These are phyloP conservation scores for Saccharomyces kudriavzevii DNA, from an alignment of 805 yeast genomes.

Conservation along the genomic window DNA sequence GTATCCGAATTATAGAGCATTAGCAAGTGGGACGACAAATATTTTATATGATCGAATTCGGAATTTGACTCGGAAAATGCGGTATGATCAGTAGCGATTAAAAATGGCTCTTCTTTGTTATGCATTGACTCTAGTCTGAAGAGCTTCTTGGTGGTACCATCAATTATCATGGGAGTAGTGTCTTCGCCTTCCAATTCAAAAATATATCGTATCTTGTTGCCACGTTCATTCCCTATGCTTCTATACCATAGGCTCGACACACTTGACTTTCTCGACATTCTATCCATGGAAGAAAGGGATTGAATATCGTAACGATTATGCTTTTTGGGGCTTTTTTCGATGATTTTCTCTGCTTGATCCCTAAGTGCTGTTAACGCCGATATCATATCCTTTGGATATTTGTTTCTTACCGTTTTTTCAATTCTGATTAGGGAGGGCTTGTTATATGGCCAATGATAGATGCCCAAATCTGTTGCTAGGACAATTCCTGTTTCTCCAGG, in stretches of 20 bases:
- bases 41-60: constrained; percentile 12
- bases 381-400: constrained; percentile 16
- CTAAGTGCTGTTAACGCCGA: constrained; percentile 14
- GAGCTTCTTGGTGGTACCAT: constrained; percentile 15
- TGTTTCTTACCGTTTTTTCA: constrained; percentile 16
- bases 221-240: neutral
- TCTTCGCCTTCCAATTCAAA: constrained; percentile 9
- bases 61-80: constrained; percentile 18
- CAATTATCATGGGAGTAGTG: constrained; percentile 11
- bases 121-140: constrained; percentile 7
- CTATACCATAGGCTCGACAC: constrained; percentile 16
- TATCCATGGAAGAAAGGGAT: constrained; percentile 7
- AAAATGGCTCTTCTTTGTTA: constrained; percentile 5
- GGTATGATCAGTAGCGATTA: constrained; percentile 12
- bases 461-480: constrained; percentile 16
- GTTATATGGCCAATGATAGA: constrained; percentile 21
- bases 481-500: constrained; percentile 13
- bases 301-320: constrained; percentile 4
- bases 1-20: constrained; percentile 12
- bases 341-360: neutral
- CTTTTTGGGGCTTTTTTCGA: constrained; percentile 1
- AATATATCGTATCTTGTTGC: constrained; percentile 8
- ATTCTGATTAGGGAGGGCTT: constrained; percentile 10
- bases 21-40: constrained; percentile 15
- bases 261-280: constrained; percentile 14